Evolutionary conservation across 2,329 filamentous ascomycete species (phyloP).

Genomic region (Nannizzia gypsea): DNA sequence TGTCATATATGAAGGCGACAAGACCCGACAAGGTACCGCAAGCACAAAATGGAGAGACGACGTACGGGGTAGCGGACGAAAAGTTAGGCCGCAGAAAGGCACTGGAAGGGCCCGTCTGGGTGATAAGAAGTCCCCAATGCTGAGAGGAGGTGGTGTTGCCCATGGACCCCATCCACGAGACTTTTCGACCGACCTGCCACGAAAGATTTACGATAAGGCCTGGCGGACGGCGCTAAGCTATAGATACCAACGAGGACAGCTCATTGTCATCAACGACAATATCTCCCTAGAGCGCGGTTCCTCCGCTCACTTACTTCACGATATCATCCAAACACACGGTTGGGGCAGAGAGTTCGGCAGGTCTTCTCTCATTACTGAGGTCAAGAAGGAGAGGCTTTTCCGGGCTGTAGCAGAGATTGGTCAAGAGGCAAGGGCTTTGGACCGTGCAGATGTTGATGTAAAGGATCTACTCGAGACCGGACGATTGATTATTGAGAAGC

Average conservation of each 20-base stretch:
- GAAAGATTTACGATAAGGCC: conserved; percentile 88
- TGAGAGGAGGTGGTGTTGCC: conserved; percentile 72
- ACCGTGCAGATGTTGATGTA: conserved; percentile 74
- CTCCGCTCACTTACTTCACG: conserved; percentile 47
- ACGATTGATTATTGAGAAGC: conserved; percentile 74
- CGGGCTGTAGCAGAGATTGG: conserved; percentile 53
- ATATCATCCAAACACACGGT: conserved; percentile 58
- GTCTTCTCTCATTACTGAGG: conserved; percentile 61
- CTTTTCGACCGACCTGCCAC: conserved; percentile 70
- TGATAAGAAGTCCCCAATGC: conserved; percentile 66
- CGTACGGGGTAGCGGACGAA: conserved; percentile 69
- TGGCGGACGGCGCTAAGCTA: conserved; percentile 92
- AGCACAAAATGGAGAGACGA: conserved; percentile 70
- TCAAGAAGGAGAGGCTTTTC: conserved; percentile 51
- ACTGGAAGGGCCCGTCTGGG: conserved; percentile 68
- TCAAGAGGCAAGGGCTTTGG: conserved; percentile 56
- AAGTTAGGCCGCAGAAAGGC: conserved; percentile 80
- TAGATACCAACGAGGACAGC: conserved; percentile 73
- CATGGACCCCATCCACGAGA: conserved; percentile 88
- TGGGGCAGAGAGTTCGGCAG: conserved; percentile 58
- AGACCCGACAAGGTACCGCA: conserved; percentile 75
- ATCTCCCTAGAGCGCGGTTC: conserved; percentile 48
- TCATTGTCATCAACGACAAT: conserved; percentile 74
- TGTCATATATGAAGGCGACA: conserved; percentile 84
- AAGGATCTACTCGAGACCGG: conserved; percentile 84